A percentile compares a stretch with the other conserved stretches of the same genome.
Evolutionary conservation across 257 asterid species (phyloP).

Genomic region (Leptodermis oblonga): DNA sequence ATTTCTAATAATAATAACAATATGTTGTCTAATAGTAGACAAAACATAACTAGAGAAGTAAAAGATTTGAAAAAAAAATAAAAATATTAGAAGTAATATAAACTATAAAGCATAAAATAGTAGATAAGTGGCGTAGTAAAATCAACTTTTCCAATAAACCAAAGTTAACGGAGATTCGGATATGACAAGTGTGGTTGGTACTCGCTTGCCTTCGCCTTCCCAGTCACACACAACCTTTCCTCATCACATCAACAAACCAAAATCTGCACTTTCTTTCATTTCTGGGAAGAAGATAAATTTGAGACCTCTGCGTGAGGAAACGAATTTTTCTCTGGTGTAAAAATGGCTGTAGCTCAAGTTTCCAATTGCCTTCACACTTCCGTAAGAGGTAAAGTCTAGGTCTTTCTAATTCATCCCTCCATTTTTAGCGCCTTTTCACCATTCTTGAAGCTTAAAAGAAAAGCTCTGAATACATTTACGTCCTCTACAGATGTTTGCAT

Average conservation of each 20-base stretch:
- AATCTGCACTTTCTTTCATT: not conserved
- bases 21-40: too few relatives aligned
- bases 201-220: conserved; percentile 3
- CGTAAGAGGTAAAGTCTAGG: conserved; percentile 21
- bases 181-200: conserved; percentile 18
- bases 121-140: too few relatives aligned
- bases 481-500: conserved; percentile 26
- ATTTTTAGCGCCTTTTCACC: too few relatives aligned
- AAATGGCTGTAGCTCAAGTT: conserved; percentile 35
- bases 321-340: not conserved
- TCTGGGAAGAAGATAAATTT: not conserved
- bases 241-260: conserved; percentile 1
- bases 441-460: too few relatives aligned
- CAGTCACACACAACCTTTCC: not conserved
- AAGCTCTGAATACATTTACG: not conserved
- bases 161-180: too few relatives aligned
- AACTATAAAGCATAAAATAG: too few relatives aligned
- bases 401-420: not conserved
- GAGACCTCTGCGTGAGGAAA: not conserved
- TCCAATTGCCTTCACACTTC: conserved; percentile 33
- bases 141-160: too few relatives aligned
- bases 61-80: too few relatives aligned
- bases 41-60: too few relatives aligned
- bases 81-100: too few relatives aligned
- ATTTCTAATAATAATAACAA: too few relatives aligned